Evolutionary conservation across 1,284 basidiomycete genomes (phyloP).

Genomic region (Cryptococcus amylolentus): DNA sequence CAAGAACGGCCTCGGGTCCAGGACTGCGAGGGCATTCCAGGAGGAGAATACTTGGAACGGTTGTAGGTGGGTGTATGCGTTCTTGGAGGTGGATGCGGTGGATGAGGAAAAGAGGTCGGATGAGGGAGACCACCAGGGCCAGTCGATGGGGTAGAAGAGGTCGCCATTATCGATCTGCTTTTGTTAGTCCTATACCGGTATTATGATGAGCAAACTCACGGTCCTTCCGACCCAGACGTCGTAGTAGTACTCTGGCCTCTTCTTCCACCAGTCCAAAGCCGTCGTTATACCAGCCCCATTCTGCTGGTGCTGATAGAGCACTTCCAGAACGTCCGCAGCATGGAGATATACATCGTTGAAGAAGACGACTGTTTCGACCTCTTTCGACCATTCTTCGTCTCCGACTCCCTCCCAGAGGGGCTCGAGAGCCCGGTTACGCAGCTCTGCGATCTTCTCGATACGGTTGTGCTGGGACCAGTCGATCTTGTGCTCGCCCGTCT

Average conservation of each 20-base stretch:
- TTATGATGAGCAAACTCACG: constrained; percentile 21
- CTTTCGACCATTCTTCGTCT: constrained; percentile 12
- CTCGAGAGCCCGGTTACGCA: constrained; percentile 44
- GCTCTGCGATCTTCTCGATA: constrained; percentile 44
- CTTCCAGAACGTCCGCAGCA: constrained; percentile 43
- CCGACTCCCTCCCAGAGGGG: constrained; percentile 40
- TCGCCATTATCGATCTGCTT: constrained; percentile 45
- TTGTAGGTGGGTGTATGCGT: constrained; percentile 26
- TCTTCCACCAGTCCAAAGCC: constrained; percentile 47
- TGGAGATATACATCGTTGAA: constrained; percentile 50
- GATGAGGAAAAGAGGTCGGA: constrained; percentile 33
- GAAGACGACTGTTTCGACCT: constrained; percentile 40
- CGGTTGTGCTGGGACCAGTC: constrained; percentile 42
- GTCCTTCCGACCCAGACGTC: constrained; percentile 49
- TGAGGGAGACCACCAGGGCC: constrained; percentile 43
- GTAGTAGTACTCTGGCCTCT: constrained; percentile 46
- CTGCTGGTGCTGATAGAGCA: constrained; percentile 43
- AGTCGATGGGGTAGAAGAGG: constrained; percentile 48
- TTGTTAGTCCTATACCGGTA: neutral
- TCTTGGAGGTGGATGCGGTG: constrained; percentile 26
- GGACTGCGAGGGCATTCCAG: constrained; percentile 48
- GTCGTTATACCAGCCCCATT: constrained; percentile 40
- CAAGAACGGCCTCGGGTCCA: constrained; percentile 41
- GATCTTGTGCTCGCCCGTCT: constrained; percentile 35
- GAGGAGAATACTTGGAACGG: constrained; percentile 49